phyloP scores from a whole-genome alignment of 371 early-diverging fungal species.

The Cokeromyces recurvatus region DNA sequence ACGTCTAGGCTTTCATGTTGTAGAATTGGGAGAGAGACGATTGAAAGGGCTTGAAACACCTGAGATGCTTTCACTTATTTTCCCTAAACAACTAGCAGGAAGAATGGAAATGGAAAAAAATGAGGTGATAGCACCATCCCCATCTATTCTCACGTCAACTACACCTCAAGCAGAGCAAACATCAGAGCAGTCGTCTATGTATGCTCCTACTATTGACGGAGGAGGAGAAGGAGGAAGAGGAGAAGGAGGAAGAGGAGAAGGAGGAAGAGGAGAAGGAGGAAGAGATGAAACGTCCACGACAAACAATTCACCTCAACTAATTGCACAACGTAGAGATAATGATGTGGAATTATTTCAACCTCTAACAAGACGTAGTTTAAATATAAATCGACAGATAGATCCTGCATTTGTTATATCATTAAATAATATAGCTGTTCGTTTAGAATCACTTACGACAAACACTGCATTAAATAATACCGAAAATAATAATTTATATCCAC shows the following conservation, averaged over 20 bases:
- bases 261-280: too few species aligned
- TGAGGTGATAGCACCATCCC: constrained; percentile 13
- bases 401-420: constrained; percentile 36
- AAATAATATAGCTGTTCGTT: constrained; percentile 46
- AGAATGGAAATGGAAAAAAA: constrained; percentile 38
- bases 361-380: neutral
- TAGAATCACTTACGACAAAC: constrained; percentile 52
- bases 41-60: constrained; percentile 89
- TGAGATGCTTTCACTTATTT: constrained; percentile 78
- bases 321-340: neutral
- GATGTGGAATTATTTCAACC: neutral
- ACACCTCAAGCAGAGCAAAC: constrained; percentile 7
- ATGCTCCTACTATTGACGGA: too few species aligned
- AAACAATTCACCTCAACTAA: neutral
- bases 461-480: neutral
- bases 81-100: constrained; percentile 54
- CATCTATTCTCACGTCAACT: neutral
- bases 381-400: constrained; percentile 25
- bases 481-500: constrained; percentile 5
- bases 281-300: neutral
- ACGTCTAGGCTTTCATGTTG: constrained; percentile 65
- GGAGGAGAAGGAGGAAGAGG: too few species aligned
- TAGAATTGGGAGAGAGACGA: constrained; percentile 76
- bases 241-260: too few species aligned
- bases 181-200: neutral